Evolutionary conservation across 1,284 basidiomycete genomes (phyloP).

Genomic region (Limonomyces culmigenus): DNA sequence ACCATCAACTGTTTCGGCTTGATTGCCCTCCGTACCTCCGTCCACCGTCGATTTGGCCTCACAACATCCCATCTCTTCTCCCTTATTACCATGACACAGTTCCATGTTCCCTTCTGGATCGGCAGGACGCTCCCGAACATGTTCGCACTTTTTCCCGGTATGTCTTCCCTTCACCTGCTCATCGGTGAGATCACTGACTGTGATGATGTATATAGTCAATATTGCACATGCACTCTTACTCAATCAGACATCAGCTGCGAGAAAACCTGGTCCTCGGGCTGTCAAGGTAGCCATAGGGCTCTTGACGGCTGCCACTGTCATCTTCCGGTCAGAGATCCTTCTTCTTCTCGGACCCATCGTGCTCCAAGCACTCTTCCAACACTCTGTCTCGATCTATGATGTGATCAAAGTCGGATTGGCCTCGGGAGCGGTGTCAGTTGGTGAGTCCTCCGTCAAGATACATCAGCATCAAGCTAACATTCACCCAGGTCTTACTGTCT

Average conservation of each 20-base stretch:
- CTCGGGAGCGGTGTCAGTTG: conserved; percentile 34
- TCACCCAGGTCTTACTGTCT: conserved; percentile 36
- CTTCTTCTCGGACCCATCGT: conserved; percentile 48
- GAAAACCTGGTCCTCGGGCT: conserved; percentile 18
- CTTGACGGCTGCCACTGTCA: conserved; percentile 52
- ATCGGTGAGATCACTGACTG: background rate
- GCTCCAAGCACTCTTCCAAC: conserved; percentile 33
- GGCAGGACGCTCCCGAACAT: conserved; percentile 90
- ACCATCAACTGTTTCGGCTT: conserved; percentile 50
- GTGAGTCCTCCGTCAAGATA: conserved; percentile 21
- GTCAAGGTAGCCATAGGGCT: conserved; percentile 24
- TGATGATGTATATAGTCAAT: conserved; percentile 28
- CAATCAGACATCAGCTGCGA: conserved; percentile 23
- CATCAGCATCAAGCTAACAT: background rate
- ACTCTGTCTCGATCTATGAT: conserved; percentile 24
- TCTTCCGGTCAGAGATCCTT: conserved; percentile 72
- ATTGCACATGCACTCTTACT: conserved; percentile 42
- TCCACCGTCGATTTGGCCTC: conserved; percentile 46
- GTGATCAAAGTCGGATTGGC: conserved; percentile 37
- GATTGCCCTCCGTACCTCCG: conserved; percentile 43
- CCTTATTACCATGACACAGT: conserved; percentile 64
- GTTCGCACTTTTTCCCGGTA: conserved; percentile 73
- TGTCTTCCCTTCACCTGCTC: conserved; percentile 7
- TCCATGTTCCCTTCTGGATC: conserved; percentile 89
- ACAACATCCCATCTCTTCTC: conserved; percentile 42